These are phyloP conservation scores for Hortiboletus campestris DNA, from an alignment of 768 basidiomycete species.

Conservation along the genomic window DNA sequence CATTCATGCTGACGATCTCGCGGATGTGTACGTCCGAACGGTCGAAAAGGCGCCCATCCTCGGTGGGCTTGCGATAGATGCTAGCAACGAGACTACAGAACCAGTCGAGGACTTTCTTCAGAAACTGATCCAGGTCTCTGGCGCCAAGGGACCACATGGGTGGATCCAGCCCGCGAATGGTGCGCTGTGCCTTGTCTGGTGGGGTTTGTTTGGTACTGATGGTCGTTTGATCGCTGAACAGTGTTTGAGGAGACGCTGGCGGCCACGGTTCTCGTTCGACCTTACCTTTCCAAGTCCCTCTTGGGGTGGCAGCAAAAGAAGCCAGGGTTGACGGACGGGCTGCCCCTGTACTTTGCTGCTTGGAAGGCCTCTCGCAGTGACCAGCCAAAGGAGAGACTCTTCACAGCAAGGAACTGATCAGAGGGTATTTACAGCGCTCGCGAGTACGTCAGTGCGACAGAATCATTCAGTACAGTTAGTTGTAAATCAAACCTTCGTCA, in stretches of 20 bases:
- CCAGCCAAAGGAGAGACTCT: conserved; percentile 7
- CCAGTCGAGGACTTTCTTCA: conserved; percentile 28
- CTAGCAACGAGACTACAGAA: conserved; percentile 30
- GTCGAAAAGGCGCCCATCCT: conserved; percentile 32
- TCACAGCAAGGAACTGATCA: background rate
- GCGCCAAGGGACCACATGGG: conserved; percentile 24
- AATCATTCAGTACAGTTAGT: background rate
- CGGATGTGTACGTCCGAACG: conserved; percentile 33
- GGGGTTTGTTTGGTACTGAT: background rate
- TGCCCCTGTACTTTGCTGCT: conserved; percentile 29
- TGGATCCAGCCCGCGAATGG: conserved; percentile 21
- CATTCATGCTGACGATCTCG: conserved; percentile 36
- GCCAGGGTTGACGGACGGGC: conserved; percentile 33
- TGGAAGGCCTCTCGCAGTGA: conserved; percentile 20
- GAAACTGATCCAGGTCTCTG: conserved; percentile 26
- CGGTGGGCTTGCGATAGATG: conserved; percentile 31
- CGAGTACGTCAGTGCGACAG: background rate
- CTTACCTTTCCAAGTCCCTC: conserved; percentile 29
- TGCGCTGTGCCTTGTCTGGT: no score
- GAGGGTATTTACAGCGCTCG: background rate
- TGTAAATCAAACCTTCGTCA: background rate
- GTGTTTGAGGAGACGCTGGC: conserved; percentile 26
- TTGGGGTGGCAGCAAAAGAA: conserved; percentile 34
- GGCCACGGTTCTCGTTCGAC: conserved; percentile 18
- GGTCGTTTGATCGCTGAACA: background rate